Evolutionary conservation across 2,329 filamentous ascomycete species (phyloP).

Genomic region (Fusarium albidum): DNA sequence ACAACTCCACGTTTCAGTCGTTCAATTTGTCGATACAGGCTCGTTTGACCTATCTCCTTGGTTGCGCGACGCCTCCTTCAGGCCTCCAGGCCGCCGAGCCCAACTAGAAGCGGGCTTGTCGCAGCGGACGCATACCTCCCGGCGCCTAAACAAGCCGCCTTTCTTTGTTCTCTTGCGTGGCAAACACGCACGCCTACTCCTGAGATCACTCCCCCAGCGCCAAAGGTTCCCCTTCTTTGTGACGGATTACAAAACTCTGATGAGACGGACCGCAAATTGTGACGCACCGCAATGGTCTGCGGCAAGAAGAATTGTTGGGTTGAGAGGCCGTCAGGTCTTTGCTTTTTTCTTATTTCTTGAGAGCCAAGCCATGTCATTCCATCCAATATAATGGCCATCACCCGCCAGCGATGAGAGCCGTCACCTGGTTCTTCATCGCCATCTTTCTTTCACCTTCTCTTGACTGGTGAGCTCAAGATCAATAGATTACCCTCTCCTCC

Average conservation of each 20-base stretch:
- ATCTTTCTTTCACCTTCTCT: not conserved
- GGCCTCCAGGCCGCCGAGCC: slow-evolving; percentile 6
- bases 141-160: slow-evolving; percentile 29
- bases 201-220: slow-evolving; percentile 23
- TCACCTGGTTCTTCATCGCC: slow-evolving; percentile 1
- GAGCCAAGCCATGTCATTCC: slow-evolving; percentile 32
- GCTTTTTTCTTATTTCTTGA: slow-evolving; percentile 27
- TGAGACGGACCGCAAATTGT: too few relatives aligned
- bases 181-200: slow-evolving; percentile 31
- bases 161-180: slow-evolving; percentile 40
- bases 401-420: slow-evolving; percentile 1
- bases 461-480: not conserved
- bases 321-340: slow-evolving; percentile 17
- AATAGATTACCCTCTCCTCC: not conserved
- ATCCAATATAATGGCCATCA: slow-evolving; percentile 23
- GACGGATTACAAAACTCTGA: slow-evolving; percentile 8
- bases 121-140: slow-evolving; percentile 18
- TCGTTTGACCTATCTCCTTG: not conserved
- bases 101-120: slow-evolving; percentile 20
- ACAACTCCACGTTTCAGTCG: slow-evolving; percentile 3
- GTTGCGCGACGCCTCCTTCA: slow-evolving; percentile 20
- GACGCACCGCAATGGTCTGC: too few relatives aligned
- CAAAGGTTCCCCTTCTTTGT: slow-evolving; percentile 26
- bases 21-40: not conserved
- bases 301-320: slow-evolving; percentile 22